Conservation (phyloP, 2,329 filamentous ascomycete genomes). For the Talaromyces sp. region DNA sequence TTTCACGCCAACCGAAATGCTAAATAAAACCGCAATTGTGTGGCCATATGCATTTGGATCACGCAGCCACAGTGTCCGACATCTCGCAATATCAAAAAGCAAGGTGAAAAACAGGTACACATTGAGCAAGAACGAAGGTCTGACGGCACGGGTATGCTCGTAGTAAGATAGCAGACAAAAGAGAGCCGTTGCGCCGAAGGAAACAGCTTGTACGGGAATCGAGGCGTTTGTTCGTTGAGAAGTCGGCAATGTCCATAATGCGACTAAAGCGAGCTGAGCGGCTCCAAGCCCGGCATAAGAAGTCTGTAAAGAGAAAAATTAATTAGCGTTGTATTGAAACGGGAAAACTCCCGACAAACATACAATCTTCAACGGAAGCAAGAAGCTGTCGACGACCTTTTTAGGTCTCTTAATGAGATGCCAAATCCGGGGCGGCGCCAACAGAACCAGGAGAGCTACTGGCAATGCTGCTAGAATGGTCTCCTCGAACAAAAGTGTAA, state of each 20-base stretch:
- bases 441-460: constrained; percentile 28
- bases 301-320: constrained; percentile 16
- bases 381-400: constrained; percentile 29
- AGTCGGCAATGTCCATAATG: constrained; percentile 30
- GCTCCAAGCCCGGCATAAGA: constrained; percentile 26
- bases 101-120: constrained; percentile 38
- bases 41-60: constrained; percentile 14
- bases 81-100: constrained; percentile 37
- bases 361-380: constrained; percentile 31
- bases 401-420: constrained; percentile 29
- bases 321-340: background rate
- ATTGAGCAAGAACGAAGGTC: constrained; percentile 23
- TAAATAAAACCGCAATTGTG: constrained; percentile 34
- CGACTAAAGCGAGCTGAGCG: constrained; percentile 32
- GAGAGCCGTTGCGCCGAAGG: constrained; percentile 22
- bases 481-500: constrained; percentile 44
- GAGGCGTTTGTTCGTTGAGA: constrained; percentile 29
- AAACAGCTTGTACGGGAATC: constrained; percentile 26
- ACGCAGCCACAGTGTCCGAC: constrained; percentile 34
- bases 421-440: constrained; percentile 28
- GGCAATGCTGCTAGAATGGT: constrained; percentile 34
- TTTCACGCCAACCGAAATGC: constrained; percentile 33
- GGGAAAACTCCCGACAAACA: constrained; percentile 13
- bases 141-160: constrained; percentile 21
- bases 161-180: constrained; percentile 26